phyloP scores from a whole-genome alignment of 805 yeast species.

The Pichia deserticola region DNA sequence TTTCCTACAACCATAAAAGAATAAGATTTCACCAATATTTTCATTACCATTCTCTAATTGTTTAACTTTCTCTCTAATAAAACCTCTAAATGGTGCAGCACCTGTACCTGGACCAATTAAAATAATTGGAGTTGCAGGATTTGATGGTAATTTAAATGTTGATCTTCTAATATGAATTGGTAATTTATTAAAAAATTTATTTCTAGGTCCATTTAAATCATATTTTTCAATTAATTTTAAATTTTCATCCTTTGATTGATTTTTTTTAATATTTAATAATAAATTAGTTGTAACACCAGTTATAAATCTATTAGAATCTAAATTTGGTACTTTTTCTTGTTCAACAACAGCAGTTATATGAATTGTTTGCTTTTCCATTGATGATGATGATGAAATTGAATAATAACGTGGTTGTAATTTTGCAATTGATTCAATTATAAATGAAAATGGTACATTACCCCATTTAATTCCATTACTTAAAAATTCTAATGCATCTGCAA shows the following conservation, averaged over 20 bases:
- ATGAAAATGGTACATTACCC: slow-evolving; percentile 72
- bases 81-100: slow-evolving; percentile 97
- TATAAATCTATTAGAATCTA: slow-evolving; percentile 30
- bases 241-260: slow-evolving; percentile 40
- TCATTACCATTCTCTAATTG: slow-evolving; percentile 39
- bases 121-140: slow-evolving; percentile 75
- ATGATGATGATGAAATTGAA: slow-evolving; percentile 87
- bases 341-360: slow-evolving; percentile 93
- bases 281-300: slow-evolving; percentile 91
- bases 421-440: slow-evolving; percentile 72
- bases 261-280: slow-evolving; percentile 60
- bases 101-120: slow-evolving; percentile 99
- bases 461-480: slow-evolving; percentile 65
- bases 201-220: slow-evolving; percentile 81
- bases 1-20: slow-evolving; percentile 85
- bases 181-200: slow-evolving; percentile 42
- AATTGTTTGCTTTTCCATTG: slow-evolving; percentile 63
- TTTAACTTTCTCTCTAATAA: slow-evolving; percentile 76
- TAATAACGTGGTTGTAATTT: slow-evolving; percentile 91
- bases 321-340: slow-evolving; percentile 34
- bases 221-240: slow-evolving; percentile 47
- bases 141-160: slow-evolving; percentile 85
- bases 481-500: slow-evolving; percentile 63
- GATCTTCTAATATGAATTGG: slow-evolving; percentile 95
- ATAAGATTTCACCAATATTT: slow-evolving; percentile 61